Evolutionary conservation across 768 basidiomycete genomes (phyloP).

Genomic region (Mycena epipterygia): DNA sequence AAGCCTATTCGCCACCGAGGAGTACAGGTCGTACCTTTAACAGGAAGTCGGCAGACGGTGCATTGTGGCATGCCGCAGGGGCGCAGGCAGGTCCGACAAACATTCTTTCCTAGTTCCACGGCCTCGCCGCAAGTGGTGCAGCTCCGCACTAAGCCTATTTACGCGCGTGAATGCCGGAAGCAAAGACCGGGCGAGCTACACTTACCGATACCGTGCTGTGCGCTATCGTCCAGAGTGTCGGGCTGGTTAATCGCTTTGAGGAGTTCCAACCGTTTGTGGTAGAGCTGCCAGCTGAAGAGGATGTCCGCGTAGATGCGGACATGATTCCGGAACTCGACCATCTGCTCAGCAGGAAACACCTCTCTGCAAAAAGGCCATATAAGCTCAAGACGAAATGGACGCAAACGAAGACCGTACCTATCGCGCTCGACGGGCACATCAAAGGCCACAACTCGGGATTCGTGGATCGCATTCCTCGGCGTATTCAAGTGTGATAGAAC

Average conservation of each 20-base stretch:
- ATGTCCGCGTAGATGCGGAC: conserved; percentile 82
- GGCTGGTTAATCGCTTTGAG: conserved; percentile 70
- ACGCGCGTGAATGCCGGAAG: background rate
- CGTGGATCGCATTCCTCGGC: conserved; percentile 44
- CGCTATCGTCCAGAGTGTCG: conserved; percentile 36
- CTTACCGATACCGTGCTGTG: conserved; percentile 36
- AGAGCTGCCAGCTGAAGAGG: conserved; percentile 79
- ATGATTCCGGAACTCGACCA: conserved; percentile 64
- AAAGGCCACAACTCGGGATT: conserved; percentile 54
- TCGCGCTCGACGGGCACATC: conserved; percentile 40
- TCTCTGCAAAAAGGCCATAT: conserved; percentile 29
- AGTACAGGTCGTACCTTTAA: conserved; percentile 66
- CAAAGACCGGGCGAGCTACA: background rate
- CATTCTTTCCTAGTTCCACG: conserved; percentile 37
- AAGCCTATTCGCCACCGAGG: background rate
- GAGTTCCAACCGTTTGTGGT: conserved; percentile 79
- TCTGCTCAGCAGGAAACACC: conserved; percentile 52
- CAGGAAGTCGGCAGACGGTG: conserved; percentile 81
- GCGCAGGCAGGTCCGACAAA: conserved; percentile 60
- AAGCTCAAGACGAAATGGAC: conserved; percentile 20
- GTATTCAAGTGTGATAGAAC: conserved; percentile 58
- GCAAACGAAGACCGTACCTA: background rate
- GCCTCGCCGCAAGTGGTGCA: conserved; percentile 58
- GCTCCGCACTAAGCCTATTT: conserved; percentile 60
- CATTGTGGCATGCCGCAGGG: conserved; percentile 66